phyloP scores from a whole-genome alignment of 257 asterid genomes.

The Scutellaria baicalensis region DNA sequence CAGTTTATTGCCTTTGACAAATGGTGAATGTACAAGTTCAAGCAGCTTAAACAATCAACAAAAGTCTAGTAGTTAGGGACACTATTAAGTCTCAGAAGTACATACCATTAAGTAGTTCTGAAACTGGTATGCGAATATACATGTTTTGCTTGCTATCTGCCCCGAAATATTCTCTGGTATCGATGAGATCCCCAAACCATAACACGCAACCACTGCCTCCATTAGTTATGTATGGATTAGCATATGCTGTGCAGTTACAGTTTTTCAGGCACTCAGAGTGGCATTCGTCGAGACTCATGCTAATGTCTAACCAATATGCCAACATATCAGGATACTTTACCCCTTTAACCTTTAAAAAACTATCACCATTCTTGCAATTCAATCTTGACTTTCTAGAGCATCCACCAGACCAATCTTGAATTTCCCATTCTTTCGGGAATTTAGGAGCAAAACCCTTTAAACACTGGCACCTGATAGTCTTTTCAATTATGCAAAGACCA shows the following conservation, averaged over 20 bases:
- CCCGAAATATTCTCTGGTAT: not conserved
- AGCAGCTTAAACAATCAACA: too few species aligned
- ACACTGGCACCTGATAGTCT: constrained; percentile 1
- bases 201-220: not conserved
- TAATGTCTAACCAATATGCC: not conserved
- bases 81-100: too few species aligned
- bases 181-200: not conserved
- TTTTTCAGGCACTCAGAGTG: not conserved
- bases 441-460: constrained; percentile 6
- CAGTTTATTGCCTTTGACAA: not conserved
- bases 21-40: not conserved
- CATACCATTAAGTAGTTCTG: not conserved
- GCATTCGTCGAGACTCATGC: not conserved
- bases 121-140: not conserved
- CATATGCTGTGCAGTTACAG: not conserved
- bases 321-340: not conserved
- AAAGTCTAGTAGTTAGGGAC: too few species aligned
- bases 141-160: not conserved
- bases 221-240: not conserved
- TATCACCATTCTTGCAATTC: constrained; percentile 10
- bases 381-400: constrained; percentile 4
- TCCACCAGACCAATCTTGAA: constrained; percentile 20
- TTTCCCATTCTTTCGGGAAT: not conserved
- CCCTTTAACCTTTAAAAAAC: constrained; percentile 8
- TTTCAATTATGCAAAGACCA: constrained; percentile 3